A percentile compares a stretch with the other conserved stretches of the same genome.
Conservation (phyloP, 2,329 filamentous ascomycete species). For the Diaporthe capsici region DNA sequence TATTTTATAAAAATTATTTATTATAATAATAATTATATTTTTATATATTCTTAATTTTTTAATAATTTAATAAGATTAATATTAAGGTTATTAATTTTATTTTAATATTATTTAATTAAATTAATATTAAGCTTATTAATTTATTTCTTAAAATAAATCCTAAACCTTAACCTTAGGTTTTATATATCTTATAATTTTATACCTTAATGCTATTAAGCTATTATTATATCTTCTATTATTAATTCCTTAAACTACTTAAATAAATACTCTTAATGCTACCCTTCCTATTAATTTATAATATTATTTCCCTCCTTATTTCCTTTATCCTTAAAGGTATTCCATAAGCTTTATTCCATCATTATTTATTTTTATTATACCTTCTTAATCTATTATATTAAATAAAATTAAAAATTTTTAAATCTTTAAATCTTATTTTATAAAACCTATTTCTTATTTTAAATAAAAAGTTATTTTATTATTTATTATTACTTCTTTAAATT, state of each 20-base stretch:
- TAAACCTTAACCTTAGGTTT: background rate
- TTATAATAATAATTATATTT: no score
- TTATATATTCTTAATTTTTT: no score
- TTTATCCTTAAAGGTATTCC: background rate
- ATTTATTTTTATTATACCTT: background rate
- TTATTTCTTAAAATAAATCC: no score
- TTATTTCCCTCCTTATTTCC: background rate
- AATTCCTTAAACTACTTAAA: no score
- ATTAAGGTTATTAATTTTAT: background rate
- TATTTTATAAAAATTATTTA: no score
- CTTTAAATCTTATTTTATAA: background rate
- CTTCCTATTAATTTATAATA: background rate
- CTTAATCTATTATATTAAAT: background rate
- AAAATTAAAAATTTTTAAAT: background rate
- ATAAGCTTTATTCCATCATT: background rate
- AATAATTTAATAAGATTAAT: background rate
- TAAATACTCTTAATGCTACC: no score
- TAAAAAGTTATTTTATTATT: background rate
- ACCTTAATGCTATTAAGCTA: background rate
- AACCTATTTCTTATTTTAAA: background rate
- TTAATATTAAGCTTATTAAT: no score
- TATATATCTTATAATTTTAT: background rate
- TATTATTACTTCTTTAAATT: background rate
- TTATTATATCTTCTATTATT: background rate
- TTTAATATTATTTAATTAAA: background rate